phyloP scores from a whole-genome alignment of 306 rosid species.

The Pachyrhizus erosus region DNA sequence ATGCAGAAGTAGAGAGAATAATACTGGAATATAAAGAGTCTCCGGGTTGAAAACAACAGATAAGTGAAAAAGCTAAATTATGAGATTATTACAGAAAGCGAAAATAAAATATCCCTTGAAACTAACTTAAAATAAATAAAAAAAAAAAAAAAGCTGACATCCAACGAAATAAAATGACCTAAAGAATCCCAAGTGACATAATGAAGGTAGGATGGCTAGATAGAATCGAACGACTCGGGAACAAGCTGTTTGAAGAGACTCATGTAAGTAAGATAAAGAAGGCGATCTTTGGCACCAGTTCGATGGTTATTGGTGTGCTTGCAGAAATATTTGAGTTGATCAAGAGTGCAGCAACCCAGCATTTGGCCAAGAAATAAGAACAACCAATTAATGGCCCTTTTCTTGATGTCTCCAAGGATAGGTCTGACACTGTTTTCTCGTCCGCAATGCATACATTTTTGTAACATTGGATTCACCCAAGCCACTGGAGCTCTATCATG shows the following conservation, averaged over 20 bases:
- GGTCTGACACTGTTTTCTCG: constrained; percentile 52
- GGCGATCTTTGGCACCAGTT: constrained; percentile 30
- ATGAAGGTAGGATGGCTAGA: no score
- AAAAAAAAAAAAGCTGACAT: not conserved
- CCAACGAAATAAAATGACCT: not conserved
- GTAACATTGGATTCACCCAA: constrained; percentile 54
- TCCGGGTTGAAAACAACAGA: not conserved
- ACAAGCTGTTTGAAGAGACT: not conserved
- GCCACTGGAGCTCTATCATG: constrained; percentile 50
- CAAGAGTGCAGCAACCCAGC: constrained; percentile 58
- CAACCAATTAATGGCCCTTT: constrained; percentile 60
- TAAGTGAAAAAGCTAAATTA: no score
- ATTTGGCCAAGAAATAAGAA: constrained; percentile 61
- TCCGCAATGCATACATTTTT: constrained; percentile 45
- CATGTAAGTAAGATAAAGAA: not conserved
- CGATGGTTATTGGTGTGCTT: not conserved
- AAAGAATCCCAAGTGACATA: no score
- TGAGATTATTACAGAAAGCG: no score
- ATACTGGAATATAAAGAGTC: not conserved
- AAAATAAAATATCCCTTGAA: no score
- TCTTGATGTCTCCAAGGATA: constrained; percentile 29
- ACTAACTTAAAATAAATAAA: no score
- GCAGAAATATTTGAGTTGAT: not conserved
- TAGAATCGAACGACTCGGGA: not conserved
- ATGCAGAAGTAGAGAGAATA: not conserved